Percentiles rank a stretch among this genome's conserved stretches.
phyloP scores from a whole-genome alignment of 306 rosid species.

The Pyrus communis region DNA sequence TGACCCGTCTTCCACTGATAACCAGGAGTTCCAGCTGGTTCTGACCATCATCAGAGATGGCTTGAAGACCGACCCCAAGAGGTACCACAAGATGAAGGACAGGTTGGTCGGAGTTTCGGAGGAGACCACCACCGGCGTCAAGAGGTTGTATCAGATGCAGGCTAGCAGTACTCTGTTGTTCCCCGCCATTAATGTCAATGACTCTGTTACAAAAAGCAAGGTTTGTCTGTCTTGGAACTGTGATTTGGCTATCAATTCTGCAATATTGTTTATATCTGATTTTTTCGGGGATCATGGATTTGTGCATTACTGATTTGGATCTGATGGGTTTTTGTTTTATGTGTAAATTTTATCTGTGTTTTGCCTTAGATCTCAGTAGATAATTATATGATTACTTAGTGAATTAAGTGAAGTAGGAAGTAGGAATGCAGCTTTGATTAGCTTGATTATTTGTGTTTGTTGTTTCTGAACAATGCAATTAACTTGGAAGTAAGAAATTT shows the following conservation, averaged over 20 bases:
- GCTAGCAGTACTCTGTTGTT: slow-evolving; percentile 60
- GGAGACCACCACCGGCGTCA: slow-evolving; percentile 98
- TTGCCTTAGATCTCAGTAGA: not conserved
- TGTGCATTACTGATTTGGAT: not conserved
- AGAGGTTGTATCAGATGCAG: slow-evolving; percentile 96
- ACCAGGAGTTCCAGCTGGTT: slow-evolving; percentile 80
- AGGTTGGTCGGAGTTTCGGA: slow-evolving; percentile 88
- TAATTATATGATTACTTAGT: not conserved
- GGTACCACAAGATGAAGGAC: slow-evolving; percentile 83
- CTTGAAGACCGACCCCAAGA: slow-evolving; percentile 71
- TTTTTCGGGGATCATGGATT: not conserved
- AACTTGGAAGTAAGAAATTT: not conserved
- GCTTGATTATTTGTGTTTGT: not conserved
- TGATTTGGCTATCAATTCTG: not conserved
- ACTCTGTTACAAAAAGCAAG: slow-evolving; percentile 99
- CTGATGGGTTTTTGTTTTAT: not conserved
- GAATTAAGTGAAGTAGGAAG: not conserved
- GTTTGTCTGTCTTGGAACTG: slow-evolving; percentile 11
- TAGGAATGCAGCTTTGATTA: not conserved
- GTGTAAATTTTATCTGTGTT: not conserved
- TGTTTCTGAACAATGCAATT: not conserved
- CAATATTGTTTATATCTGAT: slow-evolving; percentile 5
- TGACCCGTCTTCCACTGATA: slow-evolving; percentile 64
- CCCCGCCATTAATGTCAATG: slow-evolving; percentile 94
- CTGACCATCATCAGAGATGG: slow-evolving; percentile 66